phyloP scores from a whole-genome alignment of 192 early-diverging fungal species.

The Podila verticillata region DNA sequence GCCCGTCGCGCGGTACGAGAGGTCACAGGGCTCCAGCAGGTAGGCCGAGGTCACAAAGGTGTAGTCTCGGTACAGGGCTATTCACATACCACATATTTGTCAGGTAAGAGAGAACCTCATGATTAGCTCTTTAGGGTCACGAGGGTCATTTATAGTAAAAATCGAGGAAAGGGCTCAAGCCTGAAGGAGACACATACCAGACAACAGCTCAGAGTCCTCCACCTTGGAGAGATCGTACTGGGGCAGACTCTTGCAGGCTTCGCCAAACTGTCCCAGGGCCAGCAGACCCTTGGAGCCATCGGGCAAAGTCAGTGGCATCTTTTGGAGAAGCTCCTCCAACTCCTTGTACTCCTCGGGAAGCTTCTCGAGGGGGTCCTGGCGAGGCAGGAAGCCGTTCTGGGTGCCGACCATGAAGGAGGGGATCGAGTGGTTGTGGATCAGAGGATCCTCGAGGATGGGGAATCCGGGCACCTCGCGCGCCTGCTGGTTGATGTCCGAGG shows the following conservation, averaged over 20 bases:
- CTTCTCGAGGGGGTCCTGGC: slow-evolving; percentile 73
- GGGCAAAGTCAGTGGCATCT: slow-evolving; percentile 77
- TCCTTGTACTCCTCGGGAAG: slow-evolving; percentile 76
- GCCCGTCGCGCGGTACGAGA: slow-evolving; percentile 72
- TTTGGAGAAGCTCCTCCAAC: slow-evolving; percentile 76
- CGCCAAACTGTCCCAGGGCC: slow-evolving; percentile 81
- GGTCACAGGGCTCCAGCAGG: slow-evolving; percentile 89
- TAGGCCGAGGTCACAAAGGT: slow-evolving; percentile 90
- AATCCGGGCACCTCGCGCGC: slow-evolving; percentile 51
- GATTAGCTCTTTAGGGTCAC: too few species aligned
- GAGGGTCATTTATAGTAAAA: not conserved
- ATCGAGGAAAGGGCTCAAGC: not conserved
- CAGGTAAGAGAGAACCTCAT: not conserved
- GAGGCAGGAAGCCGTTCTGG: slow-evolving; percentile 66
- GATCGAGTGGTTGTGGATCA: slow-evolving; percentile 53
- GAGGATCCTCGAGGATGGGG: slow-evolving; percentile 54
- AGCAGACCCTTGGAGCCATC: slow-evolving; percentile 82
- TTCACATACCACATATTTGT: not conserved
- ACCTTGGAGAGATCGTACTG: slow-evolving; percentile 77
- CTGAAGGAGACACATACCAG: slow-evolving; percentile 51
- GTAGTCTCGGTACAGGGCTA: slow-evolving; percentile 87
- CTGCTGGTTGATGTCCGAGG: slow-evolving; percentile 19
- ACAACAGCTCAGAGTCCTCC: slow-evolving; percentile 76
- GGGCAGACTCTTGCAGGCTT: slow-evolving; percentile 76
- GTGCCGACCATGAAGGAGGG: slow-evolving; percentile 67